phyloP scores from a whole-genome alignment of 2,329 filamentous ascomycete species.

The Colletotrichum higginsianum region DNA sequence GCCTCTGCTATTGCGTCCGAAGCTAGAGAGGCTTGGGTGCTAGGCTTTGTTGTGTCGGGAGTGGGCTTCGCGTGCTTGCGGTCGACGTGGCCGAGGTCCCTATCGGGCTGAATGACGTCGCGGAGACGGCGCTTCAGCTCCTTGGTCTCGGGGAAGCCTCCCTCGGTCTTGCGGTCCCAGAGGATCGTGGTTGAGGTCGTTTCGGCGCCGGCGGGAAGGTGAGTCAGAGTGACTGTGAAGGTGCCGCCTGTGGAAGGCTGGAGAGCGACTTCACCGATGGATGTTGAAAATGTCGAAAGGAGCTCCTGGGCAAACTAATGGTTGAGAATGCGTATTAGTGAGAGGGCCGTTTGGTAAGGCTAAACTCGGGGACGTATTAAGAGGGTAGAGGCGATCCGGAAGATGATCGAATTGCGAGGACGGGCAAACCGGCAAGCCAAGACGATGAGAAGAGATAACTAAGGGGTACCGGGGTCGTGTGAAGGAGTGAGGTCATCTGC shows the following conservation, averaged over 20 bases:
- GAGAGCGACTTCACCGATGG: slow-evolving; percentile 89
- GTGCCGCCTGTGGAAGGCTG: slow-evolving; percentile 88
- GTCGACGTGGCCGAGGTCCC: slow-evolving; percentile 88
- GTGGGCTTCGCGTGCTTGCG: slow-evolving; percentile 56
- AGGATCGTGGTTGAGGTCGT: slow-evolving; percentile 69
- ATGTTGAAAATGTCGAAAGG: slow-evolving; percentile 89
- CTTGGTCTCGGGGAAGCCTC: slow-evolving; percentile 95
- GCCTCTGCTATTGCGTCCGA: background rate
- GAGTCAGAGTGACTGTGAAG: slow-evolving; percentile 80
- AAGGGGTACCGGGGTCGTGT: slow-evolving; percentile 4
- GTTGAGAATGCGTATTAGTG: slow-evolving; percentile 26
- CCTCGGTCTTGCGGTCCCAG: slow-evolving; percentile 91
- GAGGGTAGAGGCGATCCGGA: background rate
- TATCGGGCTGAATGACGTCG: slow-evolving; percentile 83
- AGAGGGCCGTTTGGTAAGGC: background rate
- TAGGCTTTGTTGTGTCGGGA: slow-evolving; percentile 6
- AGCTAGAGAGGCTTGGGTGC: slow-evolving; percentile 5
- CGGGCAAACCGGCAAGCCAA: background rate
- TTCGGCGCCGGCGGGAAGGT: slow-evolving; percentile 41
- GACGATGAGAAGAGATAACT: slow-evolving; percentile 24
- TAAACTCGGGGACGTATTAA: background rate
- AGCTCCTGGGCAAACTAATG: slow-evolving; percentile 93
- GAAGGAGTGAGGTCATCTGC: slow-evolving; percentile 28
- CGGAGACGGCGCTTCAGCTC: slow-evolving; percentile 88
- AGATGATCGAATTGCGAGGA: background rate